Conservation (phyloP, 495 filamentous ascomycete species). For the Hypoxylon rickii region DNA sequence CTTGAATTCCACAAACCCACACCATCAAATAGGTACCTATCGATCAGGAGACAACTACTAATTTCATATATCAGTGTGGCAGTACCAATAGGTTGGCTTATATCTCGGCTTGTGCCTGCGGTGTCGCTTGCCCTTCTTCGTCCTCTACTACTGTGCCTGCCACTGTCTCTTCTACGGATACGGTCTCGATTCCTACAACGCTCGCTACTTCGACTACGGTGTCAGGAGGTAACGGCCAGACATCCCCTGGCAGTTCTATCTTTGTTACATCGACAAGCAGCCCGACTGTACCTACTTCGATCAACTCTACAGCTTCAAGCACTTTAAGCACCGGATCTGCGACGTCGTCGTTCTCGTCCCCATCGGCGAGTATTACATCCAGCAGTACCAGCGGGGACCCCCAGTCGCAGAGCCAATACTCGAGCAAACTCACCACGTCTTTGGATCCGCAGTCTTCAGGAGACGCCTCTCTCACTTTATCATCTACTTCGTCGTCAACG, state of each 20-base stretch:
- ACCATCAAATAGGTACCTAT: too few species aligned
- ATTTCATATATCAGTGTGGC: slow-evolving; percentile 23
- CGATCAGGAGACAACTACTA: not conserved
- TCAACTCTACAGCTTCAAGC: slow-evolving; percentile 5
- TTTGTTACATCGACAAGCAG: not conserved
- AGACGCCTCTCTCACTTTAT: not conserved
- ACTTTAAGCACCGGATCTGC: not conserved
- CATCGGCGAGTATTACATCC: slow-evolving; percentile 3
- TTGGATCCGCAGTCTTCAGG: not conserved
- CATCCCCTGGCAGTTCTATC: not conserved
- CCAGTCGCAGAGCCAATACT: not conserved
- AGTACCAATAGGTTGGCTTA: slow-evolving; percentile 29
- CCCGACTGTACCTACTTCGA: not conserved
- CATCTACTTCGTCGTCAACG: not conserved
- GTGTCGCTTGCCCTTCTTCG: slow-evolving; percentile 26
- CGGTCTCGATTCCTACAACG: not conserved
- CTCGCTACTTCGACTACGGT: slow-evolving; percentile 3
- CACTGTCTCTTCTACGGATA: too few species aligned
- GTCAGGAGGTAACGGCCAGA: slow-evolving; percentile 2
- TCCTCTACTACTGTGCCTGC: slow-evolving; percentile 1
- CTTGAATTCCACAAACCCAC: not conserved
- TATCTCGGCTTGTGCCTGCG: slow-evolving; percentile 35
- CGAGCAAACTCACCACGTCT: not conserved
- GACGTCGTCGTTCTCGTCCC: slow-evolving; percentile 3
- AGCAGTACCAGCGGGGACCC: not conserved